Evolutionary conservation across 73 alveolate genomes (phyloP).

Genomic region (Paraurostyla sp.): DNA sequence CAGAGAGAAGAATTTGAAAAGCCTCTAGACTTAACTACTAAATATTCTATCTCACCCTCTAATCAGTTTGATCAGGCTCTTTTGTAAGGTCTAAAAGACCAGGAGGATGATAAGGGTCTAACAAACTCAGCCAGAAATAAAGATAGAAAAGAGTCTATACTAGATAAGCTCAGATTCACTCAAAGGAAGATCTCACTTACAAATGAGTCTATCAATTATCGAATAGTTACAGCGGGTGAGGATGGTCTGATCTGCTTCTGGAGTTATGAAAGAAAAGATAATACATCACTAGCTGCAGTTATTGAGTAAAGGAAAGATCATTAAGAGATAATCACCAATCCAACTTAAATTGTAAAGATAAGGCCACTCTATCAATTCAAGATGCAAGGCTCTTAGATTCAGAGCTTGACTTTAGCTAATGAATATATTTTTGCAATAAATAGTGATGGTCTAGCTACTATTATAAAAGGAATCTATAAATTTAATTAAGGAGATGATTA

Average conservation of each 20-base stretch:
- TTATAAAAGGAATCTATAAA: neutral
- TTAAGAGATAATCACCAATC: neutral
- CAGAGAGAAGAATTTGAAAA: neutral
- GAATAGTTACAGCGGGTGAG: slow-evolving; percentile 46
- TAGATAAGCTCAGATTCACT: neutral
- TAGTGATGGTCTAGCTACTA: slow-evolving; percentile 11
- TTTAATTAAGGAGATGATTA: neutral
- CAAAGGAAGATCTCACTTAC: neutral
- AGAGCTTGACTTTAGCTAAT: neutral
- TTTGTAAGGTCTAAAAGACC: neutral
- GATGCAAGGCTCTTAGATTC: neutral
- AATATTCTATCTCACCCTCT: neutral
- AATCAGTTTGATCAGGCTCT: neutral
- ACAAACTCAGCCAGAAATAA: neutral
- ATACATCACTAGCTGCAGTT: neutral
- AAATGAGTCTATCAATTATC: neutral
- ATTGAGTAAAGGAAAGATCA: neutral
- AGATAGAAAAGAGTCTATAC: neutral
- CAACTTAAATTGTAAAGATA: neutral
- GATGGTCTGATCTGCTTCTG: slow-evolving; percentile 23
- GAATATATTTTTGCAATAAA: neutral
- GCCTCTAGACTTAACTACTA: too few species aligned
- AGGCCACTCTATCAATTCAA: neutral
- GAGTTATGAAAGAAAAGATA: slow-evolving; percentile 36
- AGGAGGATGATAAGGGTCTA: neutral